Conservation (phyloP, 1,139 yeast genomes). For the Geotrichum klebahnii region DNA sequence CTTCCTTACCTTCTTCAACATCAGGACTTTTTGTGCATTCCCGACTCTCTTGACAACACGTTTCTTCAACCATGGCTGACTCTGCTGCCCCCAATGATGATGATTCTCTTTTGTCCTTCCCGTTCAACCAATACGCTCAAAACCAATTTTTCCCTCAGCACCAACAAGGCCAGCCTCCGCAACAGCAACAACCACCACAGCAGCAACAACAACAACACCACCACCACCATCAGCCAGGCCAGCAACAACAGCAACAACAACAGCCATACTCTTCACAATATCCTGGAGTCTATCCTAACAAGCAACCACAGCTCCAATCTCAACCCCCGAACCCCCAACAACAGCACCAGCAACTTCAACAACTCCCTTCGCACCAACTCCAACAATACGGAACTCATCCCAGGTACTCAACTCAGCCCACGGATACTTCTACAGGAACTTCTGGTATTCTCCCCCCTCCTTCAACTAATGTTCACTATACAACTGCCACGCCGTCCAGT, state of each 20-base stretch:
- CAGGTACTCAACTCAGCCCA: neutral
- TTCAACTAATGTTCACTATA: slow-evolving; percentile 1
- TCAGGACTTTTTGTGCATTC: too few species aligned
- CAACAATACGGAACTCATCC: slow-evolving; percentile 1
- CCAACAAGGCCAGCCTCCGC: neutral
- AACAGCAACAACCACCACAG: neutral
- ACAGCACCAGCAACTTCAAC: slow-evolving; percentile 3
- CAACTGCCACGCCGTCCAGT: neutral
- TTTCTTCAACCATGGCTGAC: neutral
- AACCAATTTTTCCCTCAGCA: slow-evolving; percentile 1
- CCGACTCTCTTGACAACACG: neutral
- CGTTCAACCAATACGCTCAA: slow-evolving; percentile 5
- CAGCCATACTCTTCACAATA: neutral
- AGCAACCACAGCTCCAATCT: neutral
- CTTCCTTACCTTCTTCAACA: too few species aligned
- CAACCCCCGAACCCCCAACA: neutral
- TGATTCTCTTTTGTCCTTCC: slow-evolving; percentile 11
- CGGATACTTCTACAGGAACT: neutral
- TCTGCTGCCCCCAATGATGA: slow-evolving; percentile 12
- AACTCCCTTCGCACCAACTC: too few species aligned
- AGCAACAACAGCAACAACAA: slow-evolving; percentile 1
- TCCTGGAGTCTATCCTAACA: neutral
- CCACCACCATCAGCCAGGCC: neutral
- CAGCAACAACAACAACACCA: slow-evolving; percentile 1
- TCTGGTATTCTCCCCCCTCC: slow-evolving; percentile 1